These are phyloP conservation scores for Aspergillus sp. DNA, from an alignment of 2,329 filamentous ascomycete species.

Conservation along the genomic window DNA sequence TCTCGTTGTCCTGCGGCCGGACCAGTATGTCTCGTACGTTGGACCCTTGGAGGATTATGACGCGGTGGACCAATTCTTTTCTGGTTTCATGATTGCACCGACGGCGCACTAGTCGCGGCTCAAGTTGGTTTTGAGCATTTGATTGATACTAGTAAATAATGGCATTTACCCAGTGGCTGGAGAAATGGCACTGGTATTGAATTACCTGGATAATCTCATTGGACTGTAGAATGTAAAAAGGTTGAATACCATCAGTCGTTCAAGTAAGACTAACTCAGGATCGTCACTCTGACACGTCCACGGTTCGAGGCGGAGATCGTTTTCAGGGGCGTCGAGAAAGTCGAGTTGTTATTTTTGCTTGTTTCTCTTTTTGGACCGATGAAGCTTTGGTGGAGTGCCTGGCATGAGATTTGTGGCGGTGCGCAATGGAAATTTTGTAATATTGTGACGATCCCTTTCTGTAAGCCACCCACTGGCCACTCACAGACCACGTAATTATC, in stretches of 20 bases:
- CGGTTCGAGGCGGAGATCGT: not conserved
- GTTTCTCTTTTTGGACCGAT: not conserved
- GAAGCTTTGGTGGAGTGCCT: constrained; percentile 23
- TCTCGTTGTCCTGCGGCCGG: constrained; percentile 11
- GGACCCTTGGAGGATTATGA: constrained; percentile 12
- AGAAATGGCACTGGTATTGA: too few relatives aligned
- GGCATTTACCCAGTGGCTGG: not conserved
- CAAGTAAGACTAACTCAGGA: too few relatives aligned
- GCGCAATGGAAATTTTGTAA: constrained; percentile 7
- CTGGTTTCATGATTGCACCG: not conserved
- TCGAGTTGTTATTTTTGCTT: constrained; percentile 8
- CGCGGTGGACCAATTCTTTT: constrained; percentile 9
- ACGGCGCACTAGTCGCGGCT: not conserved
- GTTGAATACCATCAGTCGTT: too few relatives aligned
- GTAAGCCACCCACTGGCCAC: not conserved
- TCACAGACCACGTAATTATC: not conserved
- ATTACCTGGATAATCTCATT: not conserved
- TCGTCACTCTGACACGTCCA: not conserved
- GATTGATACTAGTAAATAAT: not conserved
- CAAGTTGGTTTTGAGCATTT: not conserved
- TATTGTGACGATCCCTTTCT: constrained; percentile 1
- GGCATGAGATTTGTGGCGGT: constrained; percentile 19
- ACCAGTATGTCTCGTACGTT: constrained; percentile 13
- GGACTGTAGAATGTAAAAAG: not conserved
- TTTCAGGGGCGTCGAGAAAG: constrained; percentile 18